Conservation (phyloP, 805 yeast species). For the Ogataea philodendri region DNA sequence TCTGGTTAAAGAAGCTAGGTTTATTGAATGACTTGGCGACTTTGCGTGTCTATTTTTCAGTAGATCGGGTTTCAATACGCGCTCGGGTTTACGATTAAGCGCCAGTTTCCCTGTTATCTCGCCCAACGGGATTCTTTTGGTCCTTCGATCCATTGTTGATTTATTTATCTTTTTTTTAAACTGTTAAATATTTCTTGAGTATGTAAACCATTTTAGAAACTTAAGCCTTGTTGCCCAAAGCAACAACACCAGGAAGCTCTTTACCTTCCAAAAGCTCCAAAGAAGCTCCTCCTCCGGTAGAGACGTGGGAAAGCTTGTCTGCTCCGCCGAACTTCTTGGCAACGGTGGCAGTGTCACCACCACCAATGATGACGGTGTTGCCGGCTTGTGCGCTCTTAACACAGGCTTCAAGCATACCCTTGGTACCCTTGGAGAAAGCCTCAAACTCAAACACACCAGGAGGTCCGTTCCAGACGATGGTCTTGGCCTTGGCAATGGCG, state of each 20-base stretch:
- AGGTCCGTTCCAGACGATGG: constrained; percentile 99
- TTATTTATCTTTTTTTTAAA: too few species aligned
- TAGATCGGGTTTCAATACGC: constrained; percentile 3
- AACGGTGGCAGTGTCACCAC: constrained; percentile 99
- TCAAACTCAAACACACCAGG: constrained; percentile 99
- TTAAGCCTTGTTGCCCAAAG: constrained; percentile 20
- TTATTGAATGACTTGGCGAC: constrained; percentile 2
- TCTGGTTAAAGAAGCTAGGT: constrained; percentile 12
- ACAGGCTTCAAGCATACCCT: constrained; percentile 82
- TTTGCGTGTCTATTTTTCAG: neutral
- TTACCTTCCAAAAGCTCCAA: constrained; percentile 98
- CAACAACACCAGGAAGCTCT: constrained; percentile 91
- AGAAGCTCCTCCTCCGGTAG: constrained; percentile 99
- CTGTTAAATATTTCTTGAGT: too few species aligned
- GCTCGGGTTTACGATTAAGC: neutral
- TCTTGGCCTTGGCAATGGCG: constrained; percentile 89
- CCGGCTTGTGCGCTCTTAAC: constrained; percentile 85
- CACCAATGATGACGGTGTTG: constrained; percentile 94
- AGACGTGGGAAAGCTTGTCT: constrained; percentile 95
- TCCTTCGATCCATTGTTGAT: constrained; percentile 8
- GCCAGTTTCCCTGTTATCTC: constrained; percentile 14
- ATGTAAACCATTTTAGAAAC: neutral
- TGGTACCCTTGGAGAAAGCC: constrained; percentile 87
- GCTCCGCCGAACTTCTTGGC: constrained; percentile 98
- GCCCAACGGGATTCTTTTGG: constrained; percentile 9